Conservation (phyloP, 805 yeast genomes). For the Cyberlindnera meyerae region DNA sequence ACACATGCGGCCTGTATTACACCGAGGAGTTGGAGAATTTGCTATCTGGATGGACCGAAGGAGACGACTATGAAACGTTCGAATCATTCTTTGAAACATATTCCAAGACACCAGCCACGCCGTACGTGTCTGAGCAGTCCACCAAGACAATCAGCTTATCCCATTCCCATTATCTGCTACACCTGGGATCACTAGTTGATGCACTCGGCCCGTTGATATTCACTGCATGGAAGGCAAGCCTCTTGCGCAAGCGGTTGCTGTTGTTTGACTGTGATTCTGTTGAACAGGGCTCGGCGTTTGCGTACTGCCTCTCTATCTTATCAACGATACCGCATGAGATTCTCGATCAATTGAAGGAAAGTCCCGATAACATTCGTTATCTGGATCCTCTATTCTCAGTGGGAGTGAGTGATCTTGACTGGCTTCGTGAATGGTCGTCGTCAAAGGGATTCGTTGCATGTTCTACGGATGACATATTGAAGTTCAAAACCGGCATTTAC, state of each 20-base stretch:
- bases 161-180: constrained; percentile 40
- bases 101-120: constrained; percentile 14
- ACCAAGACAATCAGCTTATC: constrained; percentile 1
- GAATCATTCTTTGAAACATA: constrained; percentile 22
- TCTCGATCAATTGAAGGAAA: constrained; percentile 29
- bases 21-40: constrained; percentile 30
- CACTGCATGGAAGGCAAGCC: constrained; percentile 56
- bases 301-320: constrained; percentile 55
- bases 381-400: constrained; percentile 53
- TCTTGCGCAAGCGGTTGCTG: constrained; percentile 53
- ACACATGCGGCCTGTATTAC: constrained; percentile 41
- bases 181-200: constrained; percentile 42
- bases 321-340: constrained; percentile 59
- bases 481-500: constrained; percentile 47
- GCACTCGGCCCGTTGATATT: constrained; percentile 62
- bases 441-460: constrained; percentile 46
- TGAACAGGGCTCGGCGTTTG: constrained; percentile 42
- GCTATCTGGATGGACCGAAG: constrained; percentile 20
- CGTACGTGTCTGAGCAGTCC: constrained; percentile 11
- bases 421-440: constrained; percentile 21
- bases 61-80: constrained; percentile 21
- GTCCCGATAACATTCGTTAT: constrained; percentile 17
- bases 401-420: constrained; percentile 52
- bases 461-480: constrained; percentile 62
- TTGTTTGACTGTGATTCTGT: constrained; percentile 35